Evolutionary conservation across 2,329 filamentous ascomycete genomes (phyloP).

Genomic region (Cordyceps tenuipes): DNA sequence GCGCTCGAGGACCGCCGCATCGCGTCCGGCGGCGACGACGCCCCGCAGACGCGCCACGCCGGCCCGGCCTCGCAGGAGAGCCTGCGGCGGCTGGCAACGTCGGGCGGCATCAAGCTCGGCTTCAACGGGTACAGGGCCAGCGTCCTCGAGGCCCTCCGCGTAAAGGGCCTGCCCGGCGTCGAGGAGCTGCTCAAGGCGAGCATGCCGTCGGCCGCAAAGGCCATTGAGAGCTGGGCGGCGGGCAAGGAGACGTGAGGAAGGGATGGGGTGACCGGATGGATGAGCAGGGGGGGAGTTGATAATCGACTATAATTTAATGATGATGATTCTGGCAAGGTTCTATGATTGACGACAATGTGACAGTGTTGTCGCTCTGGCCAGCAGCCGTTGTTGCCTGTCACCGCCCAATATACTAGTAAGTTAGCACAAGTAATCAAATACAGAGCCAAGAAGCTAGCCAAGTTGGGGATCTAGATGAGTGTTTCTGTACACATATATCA

Average conservation of each 20-base stretch:
- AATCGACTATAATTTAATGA: background rate
- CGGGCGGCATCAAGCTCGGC: conserved; percentile 56
- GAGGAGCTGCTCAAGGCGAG: conserved; percentile 69
- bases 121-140: conserved; percentile 70
- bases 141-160: conserved; percentile 61
- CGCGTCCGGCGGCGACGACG: conserved; percentile 26
- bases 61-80: conserved; percentile 64
- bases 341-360: background rate
- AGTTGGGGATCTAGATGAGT: background rate
- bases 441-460: background rate
- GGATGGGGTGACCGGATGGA: background rate
- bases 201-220: conserved; percentile 63
- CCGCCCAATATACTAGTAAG: background rate
- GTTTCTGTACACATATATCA: background rate
- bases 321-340: background rate
- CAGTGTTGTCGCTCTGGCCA: background rate
- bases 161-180: conserved; percentile 56
- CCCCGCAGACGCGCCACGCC: conserved; percentile 44
- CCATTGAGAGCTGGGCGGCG: conserved; percentile 18
- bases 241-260: background rate
- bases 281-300: background rate
- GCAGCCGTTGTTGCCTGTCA: background rate
- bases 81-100: conserved; percentile 51
- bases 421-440: background rate
- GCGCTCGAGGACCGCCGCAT: conserved; percentile 48